phyloP scores from a whole-genome alignment of 1,139 yeast genomes.

The Maudiozyma humilis region DNA sequence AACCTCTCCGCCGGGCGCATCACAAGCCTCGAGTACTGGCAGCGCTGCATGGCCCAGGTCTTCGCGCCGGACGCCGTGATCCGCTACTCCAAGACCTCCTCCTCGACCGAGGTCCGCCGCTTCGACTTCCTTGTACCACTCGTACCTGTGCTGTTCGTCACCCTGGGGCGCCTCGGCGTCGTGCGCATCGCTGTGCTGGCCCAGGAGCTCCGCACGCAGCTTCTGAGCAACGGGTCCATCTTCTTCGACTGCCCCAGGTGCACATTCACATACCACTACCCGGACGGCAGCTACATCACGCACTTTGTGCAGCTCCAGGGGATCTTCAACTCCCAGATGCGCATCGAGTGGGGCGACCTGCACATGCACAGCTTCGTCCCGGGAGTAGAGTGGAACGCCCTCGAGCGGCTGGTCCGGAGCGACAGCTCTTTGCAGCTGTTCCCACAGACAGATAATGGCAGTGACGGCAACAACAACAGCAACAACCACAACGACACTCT shows the following conservation, averaged over 20 bases:
- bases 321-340: conserved; percentile 51
- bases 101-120: conserved; percentile 42
- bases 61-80: conserved; percentile 43
- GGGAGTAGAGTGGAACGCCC: conserved; percentile 39
- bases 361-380: conserved; percentile 40
- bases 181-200: conserved; percentile 49
- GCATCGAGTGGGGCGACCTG: conserved; percentile 66
- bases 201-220: conserved; percentile 59
- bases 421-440: too few relatives aligned
- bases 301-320: conserved; percentile 53
- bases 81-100: conserved; percentile 38
- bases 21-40: conserved; percentile 41
- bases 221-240: conserved; percentile 57
- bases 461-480: not conserved
- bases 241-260: conserved; percentile 54
- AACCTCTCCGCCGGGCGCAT: conserved; percentile 25
- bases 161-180: conserved; percentile 49
- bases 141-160: conserved; percentile 57
- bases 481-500: conserved; percentile 14
- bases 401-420: conserved; percentile 30
- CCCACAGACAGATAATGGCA: too few relatives aligned
- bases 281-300: conserved; percentile 63
- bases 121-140: conserved; percentile 59
- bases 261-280: conserved; percentile 46
- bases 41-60: conserved; percentile 38